Base-by-base conservation (phyloP, 2,329 filamentous ascomycete species). In the Lithohypha guttulata region DNA sequence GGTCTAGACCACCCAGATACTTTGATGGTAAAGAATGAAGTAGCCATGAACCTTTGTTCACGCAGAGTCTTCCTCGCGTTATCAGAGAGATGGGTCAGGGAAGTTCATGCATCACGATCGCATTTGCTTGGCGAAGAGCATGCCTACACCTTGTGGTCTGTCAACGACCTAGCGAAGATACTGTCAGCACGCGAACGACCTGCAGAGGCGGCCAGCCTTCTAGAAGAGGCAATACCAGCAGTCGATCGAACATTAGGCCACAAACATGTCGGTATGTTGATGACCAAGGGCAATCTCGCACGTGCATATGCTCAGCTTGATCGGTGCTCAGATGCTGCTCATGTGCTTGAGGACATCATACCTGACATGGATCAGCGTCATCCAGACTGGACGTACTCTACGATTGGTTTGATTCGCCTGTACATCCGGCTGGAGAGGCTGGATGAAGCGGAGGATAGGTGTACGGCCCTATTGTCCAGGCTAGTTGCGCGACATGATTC, bases 201-300 rank as follows among this genome's bases (percentile, higher is more conserved):
- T 84, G 55, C 89, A 89, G 84, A 68, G 70, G 4, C 62, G 72
- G 10, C 91, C 83, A 84, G 77, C 74, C 19, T 42, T 13, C 35
- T 45, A 18, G 35, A 35, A 19, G 15, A 34, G 5, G 45, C 51
- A 7, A 42, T 51, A n/a, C 43, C 46, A 15, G 39, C 45, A n/a
- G 49, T 50, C 3, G 21, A 40, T 17, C 41, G 44, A 28, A 53
- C 50, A 13, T 42, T 53, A 10, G 51, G 51, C 14, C 27, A 47
- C n/a, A 33, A 46, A 3, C 49, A 51, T 32, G 46, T 49, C 18
- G 50, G 45, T 5, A 49, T 55, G 48, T 39, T 22, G 25, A 52
- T 57, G 55, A 55, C 53, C 22, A 47, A 46, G 39, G 47, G 44
- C 14, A 56, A 55, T 34, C 49, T 56, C 23, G 52, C 48, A 15